Percentiles rank a stretch among this genome's conserved stretches.
Evolutionary conservation across 371 early-diverging fungal genomes (phyloP).

Genomic region (Rhizopus delemar): DNA sequence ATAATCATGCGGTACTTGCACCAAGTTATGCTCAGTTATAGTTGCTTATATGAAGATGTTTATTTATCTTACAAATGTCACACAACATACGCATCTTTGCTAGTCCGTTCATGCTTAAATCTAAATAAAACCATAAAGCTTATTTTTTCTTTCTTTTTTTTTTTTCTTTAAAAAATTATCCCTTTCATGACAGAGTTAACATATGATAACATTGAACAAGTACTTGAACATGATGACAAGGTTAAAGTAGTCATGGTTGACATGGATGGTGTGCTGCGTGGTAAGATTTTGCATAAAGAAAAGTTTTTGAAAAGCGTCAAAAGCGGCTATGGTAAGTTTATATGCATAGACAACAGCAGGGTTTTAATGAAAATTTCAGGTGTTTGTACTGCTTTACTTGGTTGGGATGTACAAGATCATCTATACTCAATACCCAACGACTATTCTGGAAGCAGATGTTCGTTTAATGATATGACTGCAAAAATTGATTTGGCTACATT

Average conservation of each 20-base stretch:
- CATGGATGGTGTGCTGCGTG: conserved; percentile 77
- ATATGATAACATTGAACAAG: conserved; percentile 27
- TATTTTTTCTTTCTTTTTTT: conserved; percentile 8
- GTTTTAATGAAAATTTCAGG: conserved; percentile 41
- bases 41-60: no score
- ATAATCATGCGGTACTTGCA: no score
- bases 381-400: conserved; percentile 83
- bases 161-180: conserved; percentile 1
- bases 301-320: conserved; percentile 68
- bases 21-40: no score
- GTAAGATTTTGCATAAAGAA: conserved; percentile 69
- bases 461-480: conserved; percentile 71
- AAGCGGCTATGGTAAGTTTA: conserved; percentile 68
- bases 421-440: conserved; percentile 37
- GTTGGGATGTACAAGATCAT: conserved; percentile 79
- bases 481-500: conserved; percentile 66
- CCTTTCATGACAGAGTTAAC: conserved; percentile 18
- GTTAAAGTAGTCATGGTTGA: conserved; percentile 70
- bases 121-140: neutral
- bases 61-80: no score
- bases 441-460: conserved; percentile 36
- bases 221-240: conserved; percentile 49
- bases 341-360: neutral
- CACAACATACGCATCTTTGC: no score
- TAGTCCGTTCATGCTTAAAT: no score